phyloP scores from a whole-genome alignment of 2,329 filamentous ascomycete species.

The Curvularia sp. region DNA sequence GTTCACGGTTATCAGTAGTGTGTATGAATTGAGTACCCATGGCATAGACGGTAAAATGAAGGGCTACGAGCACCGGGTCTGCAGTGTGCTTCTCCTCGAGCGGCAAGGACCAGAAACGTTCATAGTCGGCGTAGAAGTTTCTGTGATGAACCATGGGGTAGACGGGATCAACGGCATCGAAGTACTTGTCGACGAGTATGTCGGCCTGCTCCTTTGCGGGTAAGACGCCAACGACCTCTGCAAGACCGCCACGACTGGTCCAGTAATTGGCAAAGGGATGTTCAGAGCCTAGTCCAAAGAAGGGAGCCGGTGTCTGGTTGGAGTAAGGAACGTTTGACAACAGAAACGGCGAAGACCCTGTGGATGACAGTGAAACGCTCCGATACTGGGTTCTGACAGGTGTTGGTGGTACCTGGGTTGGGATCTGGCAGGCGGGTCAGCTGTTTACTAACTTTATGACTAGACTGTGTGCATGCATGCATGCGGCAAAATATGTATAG shows the following conservation, averaged over 20 bases:
- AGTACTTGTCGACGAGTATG: conserved; percentile 65
- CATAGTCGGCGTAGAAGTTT: conserved; percentile 79
- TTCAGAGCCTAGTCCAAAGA: conserved; percentile 81
- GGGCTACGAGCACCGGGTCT: conserved; percentile 73
- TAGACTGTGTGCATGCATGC: background rate
- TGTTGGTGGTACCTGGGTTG: conserved; percentile 36
- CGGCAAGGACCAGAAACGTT: conserved; percentile 74
- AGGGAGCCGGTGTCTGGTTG: conserved; percentile 73
- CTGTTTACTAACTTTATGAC: no score
- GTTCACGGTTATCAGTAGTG: conserved; percentile 63
- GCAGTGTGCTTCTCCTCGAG: conserved; percentile 64
- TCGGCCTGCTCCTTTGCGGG: conserved; percentile 79
- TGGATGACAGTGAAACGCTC: conserved; percentile 48
- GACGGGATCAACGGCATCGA: conserved; percentile 74
- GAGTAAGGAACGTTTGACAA: conserved; percentile 78
- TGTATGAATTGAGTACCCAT: conserved; percentile 80
- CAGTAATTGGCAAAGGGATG: conserved; percentile 86
- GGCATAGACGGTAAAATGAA: conserved; percentile 79
- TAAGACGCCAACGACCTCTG: conserved; percentile 77
- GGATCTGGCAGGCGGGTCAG: background rate
- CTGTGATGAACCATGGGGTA: conserved; percentile 81
- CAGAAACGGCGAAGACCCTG: conserved; percentile 60
- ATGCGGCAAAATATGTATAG: background rate
- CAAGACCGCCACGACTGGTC: conserved; percentile 77
- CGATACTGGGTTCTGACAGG: conserved; percentile 42